Evolutionary conservation across 805 yeast genomes (phyloP), one percentile per base, ranked within the genome.

Genomic region (Saccharomycopsis babjevae): DNA sequence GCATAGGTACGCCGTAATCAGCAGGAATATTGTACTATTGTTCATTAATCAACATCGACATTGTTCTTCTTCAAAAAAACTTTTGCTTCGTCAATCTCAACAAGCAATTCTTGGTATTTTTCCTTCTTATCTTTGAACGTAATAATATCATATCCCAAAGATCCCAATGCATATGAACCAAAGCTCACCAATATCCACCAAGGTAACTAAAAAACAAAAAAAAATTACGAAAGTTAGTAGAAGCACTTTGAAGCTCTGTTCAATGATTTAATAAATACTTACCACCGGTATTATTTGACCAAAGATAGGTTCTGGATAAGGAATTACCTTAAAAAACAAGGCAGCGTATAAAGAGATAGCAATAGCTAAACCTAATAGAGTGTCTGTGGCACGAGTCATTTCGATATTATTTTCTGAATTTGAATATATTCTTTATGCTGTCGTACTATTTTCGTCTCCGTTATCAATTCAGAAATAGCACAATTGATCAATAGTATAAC

Each of bases 51-150:
- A 62, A 83, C 77, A 64, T 77, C 79, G 63, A 85, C 77, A 20
- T 86, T 86, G 68, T 84, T 79, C 61, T 74, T 67, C 66, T 76
- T 77, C 68, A 85, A 76, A 65, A 80, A 85, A 1, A 68, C 73
- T 74, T 81, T 84, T 64, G 91, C 91, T 70, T 82, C 85, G 54
- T 76, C 81, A 65, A 85, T 83, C 71, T 80, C 80, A 65, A 63
- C 75, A 69, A 83, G 74, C 68, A 85, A 78, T 69, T 85, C 90
- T 65, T 75, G 68, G 72, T 85, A 83, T 71, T 84, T 85, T 59
- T 77, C 86, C 65, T 83, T 84, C 71, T 86, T 85, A 74, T 85
- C 88, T 65, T 85, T 84, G 75, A 85, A 84, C 1, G 89, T 81
- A 68, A 76, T 73, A 16, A 85, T 85, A 57, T 88, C 89, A 76